phyloP scores from a whole-genome alignment of 805 yeast genomes.

The Wickerhamiella lipophila region DNA sequence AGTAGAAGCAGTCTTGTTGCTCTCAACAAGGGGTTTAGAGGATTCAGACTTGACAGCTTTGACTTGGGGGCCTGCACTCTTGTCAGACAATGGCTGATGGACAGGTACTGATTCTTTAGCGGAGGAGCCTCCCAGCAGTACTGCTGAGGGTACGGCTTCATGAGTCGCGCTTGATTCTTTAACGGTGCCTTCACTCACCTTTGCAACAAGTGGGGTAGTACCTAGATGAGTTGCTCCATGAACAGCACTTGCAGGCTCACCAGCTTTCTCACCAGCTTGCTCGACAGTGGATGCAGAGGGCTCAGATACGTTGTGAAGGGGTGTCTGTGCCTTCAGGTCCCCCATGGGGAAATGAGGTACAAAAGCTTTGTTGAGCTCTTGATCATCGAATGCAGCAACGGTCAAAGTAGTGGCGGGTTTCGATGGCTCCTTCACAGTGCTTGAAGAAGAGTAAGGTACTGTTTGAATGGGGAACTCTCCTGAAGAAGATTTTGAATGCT shows the following conservation, averaged over 20 bases:
- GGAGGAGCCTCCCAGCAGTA: no score
- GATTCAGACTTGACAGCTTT: no score
- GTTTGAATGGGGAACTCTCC: background rate
- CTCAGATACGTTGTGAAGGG: background rate
- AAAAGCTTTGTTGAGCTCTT: background rate
- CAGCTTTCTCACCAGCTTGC: background rate
- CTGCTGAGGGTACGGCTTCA: no score
- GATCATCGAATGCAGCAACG: background rate
- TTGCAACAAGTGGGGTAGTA: no score
- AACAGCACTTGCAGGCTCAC: background rate
- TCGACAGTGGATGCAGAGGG: no score
- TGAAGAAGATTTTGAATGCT: background rate
- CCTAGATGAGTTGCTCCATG: background rate
- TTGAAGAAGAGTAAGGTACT: background rate
- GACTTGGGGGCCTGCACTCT: no score
- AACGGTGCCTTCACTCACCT: no score
- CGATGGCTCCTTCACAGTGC: no score
- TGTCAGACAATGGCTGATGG: no score
- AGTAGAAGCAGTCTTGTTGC: background rate
- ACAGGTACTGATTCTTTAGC: no score
- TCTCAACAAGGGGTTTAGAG: no score
- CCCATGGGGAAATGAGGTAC: background rate
- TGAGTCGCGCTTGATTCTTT: no score
- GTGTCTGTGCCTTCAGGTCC: background rate
- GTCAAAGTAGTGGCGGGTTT: background rate